Evolutionary conservation across 768 basidiomycete genomes (phyloP).

Genomic region (Tricholoma sp.): DNA sequence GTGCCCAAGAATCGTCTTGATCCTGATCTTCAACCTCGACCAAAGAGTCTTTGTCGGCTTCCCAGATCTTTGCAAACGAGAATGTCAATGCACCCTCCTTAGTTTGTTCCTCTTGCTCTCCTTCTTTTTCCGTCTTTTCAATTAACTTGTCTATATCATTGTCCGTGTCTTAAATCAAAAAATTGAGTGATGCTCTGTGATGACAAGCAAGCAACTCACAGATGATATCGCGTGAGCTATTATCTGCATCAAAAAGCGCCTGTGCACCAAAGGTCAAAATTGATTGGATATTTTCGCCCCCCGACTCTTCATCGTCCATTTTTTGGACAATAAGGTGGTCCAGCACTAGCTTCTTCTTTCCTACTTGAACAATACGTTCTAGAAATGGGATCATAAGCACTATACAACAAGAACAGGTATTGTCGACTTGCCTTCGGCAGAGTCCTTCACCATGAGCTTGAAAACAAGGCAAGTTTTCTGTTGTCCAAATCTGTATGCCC

Average conservation of each 20-base stretch:
- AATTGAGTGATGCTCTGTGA: not conserved
- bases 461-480: constrained; percentile 92
- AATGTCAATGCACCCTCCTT: constrained; percentile 60
- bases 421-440: constrained; percentile 66
- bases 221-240: constrained; percentile 57
- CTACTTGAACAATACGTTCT: constrained; percentile 90
- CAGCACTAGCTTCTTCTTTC: constrained; percentile 92
- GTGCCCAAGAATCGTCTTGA: constrained; percentile 77
- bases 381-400: constrained; percentile 3
- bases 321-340: constrained; percentile 96
- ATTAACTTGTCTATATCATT: constrained; percentile 83
- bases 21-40: constrained; percentile 65
- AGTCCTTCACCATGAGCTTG: constrained; percentile 93
- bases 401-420: not conserved
- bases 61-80: constrained; percentile 91
- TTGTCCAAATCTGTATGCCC: constrained; percentile 93
- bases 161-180: constrained; percentile 53
- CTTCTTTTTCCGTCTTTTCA: constrained; percentile 76
- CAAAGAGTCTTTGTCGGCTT: constrained; percentile 64
- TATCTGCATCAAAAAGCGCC: constrained; percentile 69
- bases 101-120: constrained; percentile 44
- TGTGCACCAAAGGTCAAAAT: constrained; percentile 88
- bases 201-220: constrained; percentile 40
- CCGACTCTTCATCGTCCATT: constrained; percentile 78
- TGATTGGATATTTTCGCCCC: constrained; percentile 75